Conservation (phyloP, 495 filamentous ascomycete genomes). For the Podospora didyma region DNA sequence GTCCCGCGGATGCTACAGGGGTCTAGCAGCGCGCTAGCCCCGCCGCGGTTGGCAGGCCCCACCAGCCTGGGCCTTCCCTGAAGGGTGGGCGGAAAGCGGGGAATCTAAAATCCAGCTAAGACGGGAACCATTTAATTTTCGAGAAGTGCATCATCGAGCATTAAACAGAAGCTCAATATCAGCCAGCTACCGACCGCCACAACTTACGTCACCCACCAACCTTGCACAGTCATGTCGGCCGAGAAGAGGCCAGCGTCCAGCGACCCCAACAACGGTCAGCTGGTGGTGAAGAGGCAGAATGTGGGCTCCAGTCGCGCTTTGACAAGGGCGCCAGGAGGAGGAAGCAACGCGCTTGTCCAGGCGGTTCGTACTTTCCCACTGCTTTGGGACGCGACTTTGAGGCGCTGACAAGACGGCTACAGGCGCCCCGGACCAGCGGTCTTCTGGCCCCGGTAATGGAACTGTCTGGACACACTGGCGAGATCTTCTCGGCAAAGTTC, state of each 20-base stretch:
- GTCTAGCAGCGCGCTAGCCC: slow-evolving; percentile 1
- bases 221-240: slow-evolving; percentile 62
- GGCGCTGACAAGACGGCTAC: slow-evolving; percentile 13
- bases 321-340: slow-evolving; percentile 57
- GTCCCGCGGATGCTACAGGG: not conserved
- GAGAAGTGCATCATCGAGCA: slow-evolving; percentile 9
- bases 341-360: slow-evolving; percentile 72
- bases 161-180: not conserved
- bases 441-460: slow-evolving; percentile 95
- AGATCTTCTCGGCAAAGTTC: slow-evolving; percentile 89
- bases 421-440: slow-evolving; percentile 80
- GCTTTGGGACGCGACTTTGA: slow-evolving; percentile 16
- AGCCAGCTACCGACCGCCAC: not conserved
- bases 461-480: slow-evolving; percentile 71
- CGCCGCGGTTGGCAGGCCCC: not conserved
- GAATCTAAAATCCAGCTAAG: slow-evolving; percentile 26
- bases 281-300: slow-evolving; percentile 88
- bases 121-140: not conserved
- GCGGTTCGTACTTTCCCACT: slow-evolving; percentile 55
- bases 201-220: not conserved
- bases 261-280: slow-evolving; percentile 72
- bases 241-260: slow-evolving; percentile 86
- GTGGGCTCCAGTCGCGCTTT: slow-evolving; percentile 59
- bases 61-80: not conserved
- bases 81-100: slow-evolving; percentile 21